Percentiles rank a stretch among this genome's conserved stretches.
phyloP scores from a whole-genome alignment of 2,329 filamentous ascomycete genomes.

The Alternaria gansuensis region DNA sequence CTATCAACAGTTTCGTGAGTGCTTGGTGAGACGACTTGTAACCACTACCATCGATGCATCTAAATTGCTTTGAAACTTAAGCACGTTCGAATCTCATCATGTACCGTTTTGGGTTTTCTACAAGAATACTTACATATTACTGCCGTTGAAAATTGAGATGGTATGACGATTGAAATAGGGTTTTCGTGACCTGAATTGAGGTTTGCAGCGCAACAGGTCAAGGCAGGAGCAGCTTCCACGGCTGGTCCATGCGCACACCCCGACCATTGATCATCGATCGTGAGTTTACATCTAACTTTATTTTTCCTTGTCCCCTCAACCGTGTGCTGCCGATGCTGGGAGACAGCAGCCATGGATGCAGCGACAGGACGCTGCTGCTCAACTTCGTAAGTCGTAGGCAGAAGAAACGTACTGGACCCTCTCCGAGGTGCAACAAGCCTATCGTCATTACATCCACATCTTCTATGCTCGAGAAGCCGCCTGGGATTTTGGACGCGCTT shows the following conservation, averaged over 20 bases:
- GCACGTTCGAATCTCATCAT: too few species aligned
- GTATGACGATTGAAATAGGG: neutral
- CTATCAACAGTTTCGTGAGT: constrained; percentile 14
- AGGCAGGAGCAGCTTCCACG: neutral
- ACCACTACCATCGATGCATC: constrained; percentile 7
- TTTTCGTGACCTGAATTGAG: neutral
- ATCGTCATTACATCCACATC: neutral
- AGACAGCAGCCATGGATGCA: neutral
- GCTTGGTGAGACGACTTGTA: constrained; percentile 18
- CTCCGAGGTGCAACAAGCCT: neutral
- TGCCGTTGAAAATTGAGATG: neutral
- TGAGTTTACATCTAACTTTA: neutral
- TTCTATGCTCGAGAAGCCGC: neutral
- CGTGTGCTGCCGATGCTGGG: neutral
- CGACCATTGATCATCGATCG: neutral
- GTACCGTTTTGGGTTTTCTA: neutral
- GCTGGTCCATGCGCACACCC: neutral
- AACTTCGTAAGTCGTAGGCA: neutral
- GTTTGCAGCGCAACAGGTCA: neutral
- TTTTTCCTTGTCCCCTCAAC: neutral
- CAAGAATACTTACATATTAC: neutral
- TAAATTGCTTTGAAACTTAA: constrained; percentile 2
- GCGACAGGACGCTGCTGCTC: neutral
- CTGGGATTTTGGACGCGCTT: neutral
- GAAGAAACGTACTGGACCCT: neutral